Base-by-base conservation (phyloP, 257 asterid species). In the Ilex asprella region DNA sequence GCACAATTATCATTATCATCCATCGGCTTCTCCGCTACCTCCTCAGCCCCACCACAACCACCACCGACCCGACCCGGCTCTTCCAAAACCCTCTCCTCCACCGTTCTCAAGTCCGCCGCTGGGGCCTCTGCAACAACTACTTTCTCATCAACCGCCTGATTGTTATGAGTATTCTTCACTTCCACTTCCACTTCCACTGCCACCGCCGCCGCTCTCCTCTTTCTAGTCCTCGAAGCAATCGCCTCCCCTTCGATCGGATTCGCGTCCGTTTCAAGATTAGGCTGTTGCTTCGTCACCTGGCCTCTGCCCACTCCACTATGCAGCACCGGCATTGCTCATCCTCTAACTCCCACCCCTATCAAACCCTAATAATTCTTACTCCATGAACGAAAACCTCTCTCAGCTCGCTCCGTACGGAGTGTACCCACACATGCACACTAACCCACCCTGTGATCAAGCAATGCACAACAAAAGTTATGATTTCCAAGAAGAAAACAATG, bases 291-390 rank as follows among this genome's bases (percentile, higher is more conserved):
- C 54, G 64, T 56, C 78, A 82, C 71, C 73, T 93, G 75, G 69
- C 90, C 96, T 78, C 92, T 69, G 78, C 93, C 81, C 73, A 49
- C 84, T 80, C 86, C 92, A 46, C 86, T 84, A 80, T 88, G 92
- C 81, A 63, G 72, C 68, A 78, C 89, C 76, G 90, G 90, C 96
- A 88, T 88, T 78, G 74, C 82, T 86, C 95, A 88, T 86, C 82
- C 83, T 80, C 65, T 81, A 72, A 79, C 73, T 70, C 50, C 69
- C 89, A 81, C 78, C 78, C 73, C 13, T 11, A 11, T 49, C 54
- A 49, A 49, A 35, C 41, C 41, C 41, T 35, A 35, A 35, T 35
- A 3, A 3, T 35, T 35, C 41, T 21, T 21, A 35, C 41, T 8
- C 5, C 41, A 35, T 0, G 8, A 35, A 35, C 41, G 8, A 35